Evolutionary conservation across 345 rosid species (phyloP), one percentile per base, ranked within the genome.

Genomic region (Eucalyptus coolabah): DNA sequence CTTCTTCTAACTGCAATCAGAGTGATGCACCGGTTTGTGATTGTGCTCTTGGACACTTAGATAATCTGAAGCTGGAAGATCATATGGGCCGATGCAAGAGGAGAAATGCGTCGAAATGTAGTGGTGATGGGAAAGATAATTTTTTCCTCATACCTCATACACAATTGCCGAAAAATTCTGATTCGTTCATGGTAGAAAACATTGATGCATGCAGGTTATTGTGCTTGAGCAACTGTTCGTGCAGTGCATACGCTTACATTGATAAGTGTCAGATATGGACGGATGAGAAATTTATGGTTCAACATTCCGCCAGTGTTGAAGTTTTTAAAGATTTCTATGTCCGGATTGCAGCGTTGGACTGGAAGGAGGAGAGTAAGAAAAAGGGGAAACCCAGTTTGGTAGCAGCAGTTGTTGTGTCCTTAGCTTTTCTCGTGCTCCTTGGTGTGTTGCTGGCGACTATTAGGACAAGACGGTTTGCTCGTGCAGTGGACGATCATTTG

Each of bases 181-280:
- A 83, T 47, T 37, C 63, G n/a, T 77, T 32, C 37, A 16, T 60
- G 21, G 91, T 26, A 30, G 88, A 51, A 63, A 89, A 88, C 82
- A 49, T 40, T 2, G 65, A 60, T 37, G 89, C 82, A 23, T 93
- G 94, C 82, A 89, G 63, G 50, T 51, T n/a, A n/a, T 50, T 87
- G 17, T 93, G 93, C 91, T 89, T 88, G 15, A 92, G 88, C 34
- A 90, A 88, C 88, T 92, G 93, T 44, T 89, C 93, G 7, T 92
- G 94, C 88, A 90, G 82, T 30, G 93, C 94, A 65, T 93, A 90
- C 85, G 80, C 91, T 51, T 93, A 89, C 88, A 65, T 17, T 5
- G 47, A 16, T 32, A 45, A 15, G 2, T 93, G 94, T 88, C 56
- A 32, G 51, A 88, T 89, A 50, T 92, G 93, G 93, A 30, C 6